phyloP scores from a whole-genome alignment of 805 yeast species.

The Diddensiella santjacobensis region DNA sequence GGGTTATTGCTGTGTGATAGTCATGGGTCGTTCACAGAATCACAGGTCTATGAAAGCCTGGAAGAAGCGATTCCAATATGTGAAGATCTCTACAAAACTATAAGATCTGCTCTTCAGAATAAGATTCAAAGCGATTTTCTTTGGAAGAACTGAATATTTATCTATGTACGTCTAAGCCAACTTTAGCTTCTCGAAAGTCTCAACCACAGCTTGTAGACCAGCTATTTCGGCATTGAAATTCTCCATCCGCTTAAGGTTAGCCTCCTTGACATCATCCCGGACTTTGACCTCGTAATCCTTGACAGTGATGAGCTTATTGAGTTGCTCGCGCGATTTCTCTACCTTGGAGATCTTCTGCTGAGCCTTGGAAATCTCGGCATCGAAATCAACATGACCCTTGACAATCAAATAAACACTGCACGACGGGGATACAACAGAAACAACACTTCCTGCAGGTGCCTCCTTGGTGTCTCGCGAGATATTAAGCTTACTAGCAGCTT shows the following conservation, averaged over 20 bases:
- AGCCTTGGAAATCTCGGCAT: constrained; percentile 83
- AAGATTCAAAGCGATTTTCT: constrained; percentile 52
- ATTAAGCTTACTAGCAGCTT: constrained; percentile 74
- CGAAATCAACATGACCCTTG: constrained; percentile 91
- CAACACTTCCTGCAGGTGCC: constrained; percentile 88
- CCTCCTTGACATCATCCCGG: constrained; percentile 72
- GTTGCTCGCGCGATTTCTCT: constrained; percentile 52
- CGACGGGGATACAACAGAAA: constrained; percentile 73
- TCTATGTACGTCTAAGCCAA: constrained; percentile 32
- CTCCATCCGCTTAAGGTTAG: constrained; percentile 64
- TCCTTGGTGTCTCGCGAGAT: constrained; percentile 48
- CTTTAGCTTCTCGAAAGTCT: constrained; percentile 76
- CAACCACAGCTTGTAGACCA: constrained; percentile 82
- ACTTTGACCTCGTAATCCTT: constrained; percentile 87
- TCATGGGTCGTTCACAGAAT: constrained; percentile 61
- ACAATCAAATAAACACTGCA: constrained; percentile 86
- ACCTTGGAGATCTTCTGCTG: constrained; percentile 68
- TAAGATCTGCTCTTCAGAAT: constrained; percentile 47
- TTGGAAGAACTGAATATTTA: constrained; percentile 42
- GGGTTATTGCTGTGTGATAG: constrained; percentile 69
- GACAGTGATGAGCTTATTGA: constrained; percentile 64
- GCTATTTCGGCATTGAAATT: constrained; percentile 81
- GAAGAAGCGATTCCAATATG: constrained; percentile 49
- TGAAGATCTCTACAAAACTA: constrained; percentile 39
- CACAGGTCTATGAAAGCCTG: constrained; percentile 50